Evolutionary conservation across 2,329 filamentous ascomycete genomes (phyloP), one percentile per base, ranked within the genome.

Genomic region (Phoma sp.): DNA sequence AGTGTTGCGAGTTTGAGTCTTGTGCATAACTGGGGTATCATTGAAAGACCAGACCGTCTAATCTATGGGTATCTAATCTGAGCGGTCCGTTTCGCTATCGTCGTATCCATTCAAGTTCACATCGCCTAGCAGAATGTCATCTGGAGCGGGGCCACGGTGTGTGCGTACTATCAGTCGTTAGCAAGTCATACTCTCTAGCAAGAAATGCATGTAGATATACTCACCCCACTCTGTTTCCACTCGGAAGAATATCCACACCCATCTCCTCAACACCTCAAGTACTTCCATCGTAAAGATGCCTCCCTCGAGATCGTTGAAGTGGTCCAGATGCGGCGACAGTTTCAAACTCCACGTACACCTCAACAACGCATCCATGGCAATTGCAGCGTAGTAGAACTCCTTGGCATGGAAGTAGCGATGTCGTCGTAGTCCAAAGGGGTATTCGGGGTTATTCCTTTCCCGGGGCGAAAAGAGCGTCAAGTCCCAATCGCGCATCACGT

Each of bases 201-300:
- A 9, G 23, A n/a, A n/a, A 34, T 18, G 10, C 20, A 28, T 28
- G 38, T 28, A 30, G 28, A 42, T 26, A 29, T 17, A 77, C 77
- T 86, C 80, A 76, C 91, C 84, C 90, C 90, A 96, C 79, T 99
- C 95, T 18, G 92, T 93, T 80, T 99, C 95, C 33, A 96, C 88
- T 9, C 95, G 85, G 77, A 98, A 91, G 76, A 97, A 98, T 52
- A 97, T 92, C 95, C 95, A 99, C 56, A 98, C 84, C 92, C 93
- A 98, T 52, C 95, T 84, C 40, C 95, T 84, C 38, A 91, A 82
- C 15, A 98, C 90, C 78, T 99, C 95, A 10, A 96, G 80, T 37
- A 91, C 82, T 79, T 97, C 89, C 67, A 98, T 85, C 21, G 93
- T 67, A 71, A 97, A 99, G 37, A 98, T 90, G 7, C 91, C 91